phyloP scores from a whole-genome alignment of 208 protist genomes.

The Tetramitus jugosus region DNA sequence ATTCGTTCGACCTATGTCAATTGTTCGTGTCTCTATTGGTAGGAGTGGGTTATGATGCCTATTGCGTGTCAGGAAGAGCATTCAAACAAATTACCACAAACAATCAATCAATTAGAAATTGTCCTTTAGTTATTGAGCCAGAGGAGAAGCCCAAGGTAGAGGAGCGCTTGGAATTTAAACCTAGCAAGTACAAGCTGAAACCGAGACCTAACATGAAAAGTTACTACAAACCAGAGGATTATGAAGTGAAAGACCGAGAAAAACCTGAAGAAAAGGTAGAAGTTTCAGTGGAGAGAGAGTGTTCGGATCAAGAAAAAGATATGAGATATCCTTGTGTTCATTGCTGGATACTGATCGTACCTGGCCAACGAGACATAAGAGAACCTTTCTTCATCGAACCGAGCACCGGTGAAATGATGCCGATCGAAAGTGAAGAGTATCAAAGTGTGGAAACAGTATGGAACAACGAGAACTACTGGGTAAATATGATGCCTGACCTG shows the following conservation, averaged over 20 bases:
- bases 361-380: constrained; percentile 51
- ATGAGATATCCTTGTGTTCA: constrained; percentile 47
- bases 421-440: constrained; percentile 49
- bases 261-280: background rate
- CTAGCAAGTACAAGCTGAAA: constrained; percentile 50
- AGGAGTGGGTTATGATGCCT: constrained; percentile 69
- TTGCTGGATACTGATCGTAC: constrained; percentile 70
- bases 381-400: constrained; percentile 64
- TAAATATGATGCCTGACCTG: constrained; percentile 54
- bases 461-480: constrained; percentile 70
- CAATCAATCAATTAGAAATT: constrained; percentile 49
- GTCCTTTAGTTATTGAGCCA: constrained; percentile 43
- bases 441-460: constrained; percentile 70
- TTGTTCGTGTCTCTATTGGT: background rate
- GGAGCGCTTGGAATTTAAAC: constrained; percentile 29
- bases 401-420: constrained; percentile 53
- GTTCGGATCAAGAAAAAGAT: background rate
- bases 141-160: constrained; percentile 62
- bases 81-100: constrained; percentile 56
- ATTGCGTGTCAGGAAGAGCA: constrained; percentile 75
- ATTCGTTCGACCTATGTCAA: constrained; percentile 65
- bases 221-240: constrained; percentile 44
- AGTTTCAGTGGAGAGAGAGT: background rate
- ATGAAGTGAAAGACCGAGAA: background rate
- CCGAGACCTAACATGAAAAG: constrained; percentile 50